Conservation (phyloP, 75 land plant species). For the Chamaecyparis obtusa region DNA sequence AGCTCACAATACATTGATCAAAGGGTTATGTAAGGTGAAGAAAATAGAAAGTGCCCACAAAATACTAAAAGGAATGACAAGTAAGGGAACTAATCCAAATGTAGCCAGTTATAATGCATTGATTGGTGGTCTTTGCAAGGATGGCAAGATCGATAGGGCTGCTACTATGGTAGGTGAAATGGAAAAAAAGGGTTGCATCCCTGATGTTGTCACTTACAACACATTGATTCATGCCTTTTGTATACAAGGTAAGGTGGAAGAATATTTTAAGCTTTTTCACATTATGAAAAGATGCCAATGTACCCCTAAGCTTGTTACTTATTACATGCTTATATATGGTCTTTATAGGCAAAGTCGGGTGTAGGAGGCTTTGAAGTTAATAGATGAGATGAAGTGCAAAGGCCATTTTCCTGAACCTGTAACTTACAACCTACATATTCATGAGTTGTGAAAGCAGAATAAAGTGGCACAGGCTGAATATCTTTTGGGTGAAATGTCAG, state of each 20-base stretch:
- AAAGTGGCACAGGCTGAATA: constrained; percentile 37
- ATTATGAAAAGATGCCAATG: no score
- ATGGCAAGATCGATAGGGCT: constrained; percentile 40
- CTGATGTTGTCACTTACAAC: constrained; percentile 32
- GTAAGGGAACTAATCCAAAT: constrained; percentile 50
- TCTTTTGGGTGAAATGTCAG: constrained; percentile 41
- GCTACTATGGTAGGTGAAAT: constrained; percentile 47
- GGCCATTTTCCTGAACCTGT: constrained; percentile 40
- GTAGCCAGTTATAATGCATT: constrained; percentile 39
- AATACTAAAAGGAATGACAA: constrained; percentile 57
- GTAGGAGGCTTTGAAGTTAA: constrained; percentile 44
- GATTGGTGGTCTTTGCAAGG: constrained; percentile 34
- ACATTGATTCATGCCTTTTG: constrained; percentile 53
- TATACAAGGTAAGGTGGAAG: no score
- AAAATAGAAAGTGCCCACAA: no score
- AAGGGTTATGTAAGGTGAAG: no score
- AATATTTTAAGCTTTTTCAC: no score
- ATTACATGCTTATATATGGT: no score
- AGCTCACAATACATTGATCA: no score
- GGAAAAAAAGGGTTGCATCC: constrained; percentile 34
- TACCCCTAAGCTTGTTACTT: no score
- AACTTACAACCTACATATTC: constrained; percentile 41
- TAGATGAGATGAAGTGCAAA: constrained; percentile 31
- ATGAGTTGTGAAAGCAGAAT: constrained; percentile 39
- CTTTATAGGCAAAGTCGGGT: constrained; percentile 32